These are phyloP conservation scores for Candida peoriensis DNA, from an alignment of 805 yeast species.

Conservation along the genomic window DNA sequence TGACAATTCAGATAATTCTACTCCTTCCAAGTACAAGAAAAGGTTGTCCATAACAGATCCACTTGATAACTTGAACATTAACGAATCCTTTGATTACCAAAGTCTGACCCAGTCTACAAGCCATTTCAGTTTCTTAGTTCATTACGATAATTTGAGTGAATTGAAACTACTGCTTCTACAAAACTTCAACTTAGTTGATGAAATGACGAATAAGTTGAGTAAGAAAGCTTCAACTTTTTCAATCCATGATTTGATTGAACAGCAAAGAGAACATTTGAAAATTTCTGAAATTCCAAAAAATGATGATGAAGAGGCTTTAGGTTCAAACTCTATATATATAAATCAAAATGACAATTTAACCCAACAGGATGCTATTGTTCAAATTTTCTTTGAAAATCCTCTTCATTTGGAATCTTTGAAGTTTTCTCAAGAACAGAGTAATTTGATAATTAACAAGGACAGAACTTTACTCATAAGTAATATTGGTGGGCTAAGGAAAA, in stretches of 20 bases:
- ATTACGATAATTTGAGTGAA: slow-evolving; percentile 53
- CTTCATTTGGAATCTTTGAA: slow-evolving; percentile 29
- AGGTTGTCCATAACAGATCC: slow-evolving; percentile 15
- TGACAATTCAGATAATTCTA: slow-evolving; percentile 1
- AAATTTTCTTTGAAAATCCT: slow-evolving; percentile 30
- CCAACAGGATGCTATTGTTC: slow-evolving; percentile 5
- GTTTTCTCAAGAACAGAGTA: slow-evolving; percentile 34
- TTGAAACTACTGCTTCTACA: slow-evolving; percentile 42
- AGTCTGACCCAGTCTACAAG: slow-evolving; percentile 31
- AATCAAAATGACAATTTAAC: slow-evolving; percentile 16
- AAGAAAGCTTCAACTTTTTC: slow-evolving; percentile 19
- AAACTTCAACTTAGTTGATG: slow-evolving; percentile 28
- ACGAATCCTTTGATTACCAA: slow-evolving; percentile 32
- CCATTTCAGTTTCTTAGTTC: slow-evolving; percentile 47
- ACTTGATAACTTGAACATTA: slow-evolving; percentile 13
- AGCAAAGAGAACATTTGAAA: slow-evolving; percentile 2
- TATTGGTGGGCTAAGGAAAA: slow-evolving; percentile 38
- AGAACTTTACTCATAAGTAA: slow-evolving; percentile 33
- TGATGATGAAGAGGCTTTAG: slow-evolving; percentile 8
- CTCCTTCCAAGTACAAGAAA: slow-evolving; percentile 4
- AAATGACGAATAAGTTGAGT: slow-evolving; percentile 14
- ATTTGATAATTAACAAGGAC: slow-evolving; percentile 16
- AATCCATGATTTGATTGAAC: slow-evolving; percentile 18
- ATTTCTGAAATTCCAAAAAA: neutral
- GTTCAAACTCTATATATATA: slow-evolving; percentile 21